Conservation (phyloP, 768 basidiomycete species). For the Mycena albidolilacea region DNA sequence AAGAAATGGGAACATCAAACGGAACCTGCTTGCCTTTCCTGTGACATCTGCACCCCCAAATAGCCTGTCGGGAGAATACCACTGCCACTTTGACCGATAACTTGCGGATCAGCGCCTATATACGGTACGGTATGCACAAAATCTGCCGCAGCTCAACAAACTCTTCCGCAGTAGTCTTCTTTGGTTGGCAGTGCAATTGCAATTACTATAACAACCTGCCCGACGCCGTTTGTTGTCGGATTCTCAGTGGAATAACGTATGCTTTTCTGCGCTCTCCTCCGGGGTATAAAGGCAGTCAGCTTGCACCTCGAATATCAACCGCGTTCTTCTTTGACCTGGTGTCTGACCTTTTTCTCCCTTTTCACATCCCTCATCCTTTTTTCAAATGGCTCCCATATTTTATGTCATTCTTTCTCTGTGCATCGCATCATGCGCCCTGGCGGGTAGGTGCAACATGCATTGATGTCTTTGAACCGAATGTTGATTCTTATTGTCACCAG, state of each 20-base stretch:
- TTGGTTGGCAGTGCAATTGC: too few species aligned
- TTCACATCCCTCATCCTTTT: not conserved
- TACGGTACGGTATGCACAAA: too few species aligned
- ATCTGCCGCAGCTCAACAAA: too few species aligned
- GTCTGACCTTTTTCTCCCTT: conserved; percentile 8
- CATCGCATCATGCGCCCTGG: conserved; percentile 7
- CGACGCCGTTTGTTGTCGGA: not conserved
- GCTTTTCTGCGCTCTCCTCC: not conserved
- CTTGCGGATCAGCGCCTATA: too few species aligned
- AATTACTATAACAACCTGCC: too few species aligned
- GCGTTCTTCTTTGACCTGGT: conserved; percentile 25
- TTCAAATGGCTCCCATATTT: conserved; percentile 21
- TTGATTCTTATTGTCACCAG: not conserved
- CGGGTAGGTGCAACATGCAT: conserved; percentile 3
- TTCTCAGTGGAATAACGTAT: not conserved
- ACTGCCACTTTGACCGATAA: too few species aligned
- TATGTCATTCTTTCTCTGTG: not conserved
- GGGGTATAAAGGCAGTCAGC: conserved; percentile 2
- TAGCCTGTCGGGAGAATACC: too few species aligned
- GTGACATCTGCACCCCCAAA: too few species aligned
- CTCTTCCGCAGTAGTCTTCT: too few species aligned
- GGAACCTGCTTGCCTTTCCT: too few species aligned
- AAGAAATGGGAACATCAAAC: too few species aligned
- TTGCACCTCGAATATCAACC: not conserved
- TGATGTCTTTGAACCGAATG: not conserved